phyloP scores from a whole-genome alignment of 2,329 filamentous ascomycete genomes.

The Penicillium sp. region DNA sequence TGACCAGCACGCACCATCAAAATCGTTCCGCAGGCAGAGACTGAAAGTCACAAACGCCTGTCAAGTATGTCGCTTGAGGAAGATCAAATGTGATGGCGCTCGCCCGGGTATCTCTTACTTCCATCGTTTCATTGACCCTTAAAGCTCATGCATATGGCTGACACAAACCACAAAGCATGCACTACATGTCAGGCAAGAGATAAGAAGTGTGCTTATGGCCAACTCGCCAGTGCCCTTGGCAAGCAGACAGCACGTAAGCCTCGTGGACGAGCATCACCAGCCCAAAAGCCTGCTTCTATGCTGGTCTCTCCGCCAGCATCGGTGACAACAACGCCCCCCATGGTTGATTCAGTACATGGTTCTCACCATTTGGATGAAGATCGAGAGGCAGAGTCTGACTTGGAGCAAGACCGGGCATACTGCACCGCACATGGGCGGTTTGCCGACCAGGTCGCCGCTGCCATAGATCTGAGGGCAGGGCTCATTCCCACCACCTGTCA shows the following conservation, averaged over 20 bases:
- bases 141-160: neutral
- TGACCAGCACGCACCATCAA: neutral
- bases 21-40: neutral
- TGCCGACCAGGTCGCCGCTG: neutral
- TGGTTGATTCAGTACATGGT: neutral
- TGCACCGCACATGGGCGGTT: neutral
- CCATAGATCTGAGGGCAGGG: neutral
- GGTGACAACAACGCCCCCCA: neutral
- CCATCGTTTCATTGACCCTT: neutral
- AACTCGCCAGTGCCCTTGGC: neutral
- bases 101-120: neutral
- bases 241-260: neutral
- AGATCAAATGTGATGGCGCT: neutral
- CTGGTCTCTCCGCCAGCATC: neutral
- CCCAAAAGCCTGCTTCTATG: neutral
- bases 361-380: neutral
- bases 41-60: neutral
- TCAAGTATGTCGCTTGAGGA: neutral
- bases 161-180: neutral
- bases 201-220: neutral
- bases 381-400: neutral
- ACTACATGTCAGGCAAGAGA: neutral
- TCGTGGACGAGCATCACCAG: neutral
- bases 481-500: neutral
- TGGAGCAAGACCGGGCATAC: neutral